Percentiles rank a stretch among this genome's conserved stretches.
phyloP scores from a whole-genome alignment of 1,139 yeast genomes.

The Geotrichum histeridarum region DNA sequence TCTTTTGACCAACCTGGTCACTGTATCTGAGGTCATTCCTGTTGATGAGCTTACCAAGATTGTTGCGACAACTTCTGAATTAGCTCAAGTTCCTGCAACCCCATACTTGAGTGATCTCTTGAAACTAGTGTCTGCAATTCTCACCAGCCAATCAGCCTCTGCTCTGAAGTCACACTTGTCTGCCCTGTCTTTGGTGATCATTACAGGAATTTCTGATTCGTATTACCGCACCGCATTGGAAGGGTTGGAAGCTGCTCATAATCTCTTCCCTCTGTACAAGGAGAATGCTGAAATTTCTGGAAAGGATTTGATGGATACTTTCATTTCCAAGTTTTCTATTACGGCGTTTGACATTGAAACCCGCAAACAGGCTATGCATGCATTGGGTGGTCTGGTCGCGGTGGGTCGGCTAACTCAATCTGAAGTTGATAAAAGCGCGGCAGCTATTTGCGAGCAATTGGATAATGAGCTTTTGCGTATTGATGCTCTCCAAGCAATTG shows the following conservation, averaged over 20 bases:
- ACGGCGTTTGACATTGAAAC: constrained; percentile 49
- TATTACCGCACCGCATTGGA: constrained; percentile 52
- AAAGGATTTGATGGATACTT: constrained; percentile 25
- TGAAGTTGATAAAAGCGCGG: constrained; percentile 21
- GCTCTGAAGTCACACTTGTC: constrained; percentile 27
- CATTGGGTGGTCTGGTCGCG: constrained; percentile 36
- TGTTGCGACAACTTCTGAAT: constrained; percentile 18
- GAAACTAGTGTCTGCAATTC: constrained; percentile 24
- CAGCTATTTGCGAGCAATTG: constrained; percentile 28
- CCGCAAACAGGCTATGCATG: constrained; percentile 44
- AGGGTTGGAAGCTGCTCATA: constrained; percentile 41
- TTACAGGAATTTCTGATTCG: constrained; percentile 43
- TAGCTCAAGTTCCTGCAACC: constrained; percentile 8
- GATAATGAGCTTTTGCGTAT: constrained; percentile 34
- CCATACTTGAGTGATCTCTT: constrained; percentile 23
- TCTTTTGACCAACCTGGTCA: constrained; percentile 21
- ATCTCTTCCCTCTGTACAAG: constrained; percentile 13
- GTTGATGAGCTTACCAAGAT: constrained; percentile 12
- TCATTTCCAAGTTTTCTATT: constrained; percentile 40
- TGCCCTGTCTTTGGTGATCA: constrained; percentile 39
- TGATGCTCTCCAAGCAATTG: constrained; percentile 29
- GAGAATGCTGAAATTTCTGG: constrained; percentile 1
- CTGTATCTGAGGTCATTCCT: constrained; percentile 21
- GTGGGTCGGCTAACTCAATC: constrained; percentile 24
- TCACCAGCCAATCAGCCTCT: constrained; percentile 19